Conservation (phyloP, 2,329 filamentous ascomycete species). For the Colletotrichum kahawae region DNA sequence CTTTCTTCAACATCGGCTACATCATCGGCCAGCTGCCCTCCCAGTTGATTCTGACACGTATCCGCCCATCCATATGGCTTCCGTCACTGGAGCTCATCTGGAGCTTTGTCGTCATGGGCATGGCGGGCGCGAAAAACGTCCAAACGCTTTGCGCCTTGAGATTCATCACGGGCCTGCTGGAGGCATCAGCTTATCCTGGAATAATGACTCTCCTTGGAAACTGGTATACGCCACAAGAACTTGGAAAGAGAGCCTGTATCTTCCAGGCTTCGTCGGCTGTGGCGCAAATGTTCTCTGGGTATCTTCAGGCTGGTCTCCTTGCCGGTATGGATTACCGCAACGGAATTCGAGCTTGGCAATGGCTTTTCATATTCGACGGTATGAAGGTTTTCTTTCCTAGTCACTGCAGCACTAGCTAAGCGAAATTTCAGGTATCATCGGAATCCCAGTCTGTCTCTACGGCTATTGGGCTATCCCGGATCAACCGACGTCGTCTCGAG, state of each 20-base stretch:
- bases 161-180: slow-evolving; percentile 48
- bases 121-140: slow-evolving; percentile 41
- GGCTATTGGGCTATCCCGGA: slow-evolving; percentile 39
- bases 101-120: slow-evolving; percentile 37
- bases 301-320: slow-evolving; percentile 47
- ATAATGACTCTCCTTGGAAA: slow-evolving; percentile 44
- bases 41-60: slow-evolving; percentile 42
- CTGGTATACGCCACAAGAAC: slow-evolving; percentile 48
- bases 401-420: not conserved
- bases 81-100: slow-evolving; percentile 41
- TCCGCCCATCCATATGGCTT: slow-evolving; percentile 44
- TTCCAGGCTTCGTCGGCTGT: slow-evolving; percentile 42
- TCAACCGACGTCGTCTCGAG: slow-evolving; percentile 30
- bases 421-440: slow-evolving; percentile 26
- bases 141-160: slow-evolving; percentile 42
- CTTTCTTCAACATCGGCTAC: slow-evolving; percentile 66
- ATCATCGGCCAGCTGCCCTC: slow-evolving; percentile 50
- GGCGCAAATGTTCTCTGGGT: slow-evolving; percentile 48
- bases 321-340: slow-evolving; percentile 39
- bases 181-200: slow-evolving; percentile 41
- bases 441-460: slow-evolving; percentile 33
- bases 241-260: slow-evolving; percentile 46
- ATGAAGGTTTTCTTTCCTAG: not conserved
- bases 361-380: slow-evolving; percentile 52
- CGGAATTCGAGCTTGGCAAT: slow-evolving; percentile 47